phyloP scores from a whole-genome alignment of 352 stramenopile species.

The Phytophthora pluvialis region DNA sequence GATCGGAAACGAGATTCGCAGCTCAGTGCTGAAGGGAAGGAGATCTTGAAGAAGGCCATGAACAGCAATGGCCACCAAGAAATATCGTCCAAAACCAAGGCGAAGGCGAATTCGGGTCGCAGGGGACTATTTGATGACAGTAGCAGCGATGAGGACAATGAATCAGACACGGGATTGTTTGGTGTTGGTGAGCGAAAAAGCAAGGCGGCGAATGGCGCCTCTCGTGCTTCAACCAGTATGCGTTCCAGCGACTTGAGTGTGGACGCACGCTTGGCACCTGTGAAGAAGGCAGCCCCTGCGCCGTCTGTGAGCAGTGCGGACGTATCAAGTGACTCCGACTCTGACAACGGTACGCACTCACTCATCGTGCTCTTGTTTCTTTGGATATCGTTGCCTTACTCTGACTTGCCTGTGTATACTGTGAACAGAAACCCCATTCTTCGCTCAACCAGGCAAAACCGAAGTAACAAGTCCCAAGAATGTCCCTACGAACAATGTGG shows the following conservation, averaged over 20 bases:
- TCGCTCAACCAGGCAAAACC: constrained; percentile 25
- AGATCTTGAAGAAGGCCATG: constrained; percentile 76
- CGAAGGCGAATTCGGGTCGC: constrained; percentile 40
- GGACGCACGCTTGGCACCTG: constrained; percentile 7
- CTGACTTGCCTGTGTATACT: constrained; percentile 19
- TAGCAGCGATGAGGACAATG: constrained; percentile 57
- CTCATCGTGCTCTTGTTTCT: background rate
- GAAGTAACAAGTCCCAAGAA: constrained; percentile 29
- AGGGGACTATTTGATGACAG: constrained; percentile 87
- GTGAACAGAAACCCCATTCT: constrained; percentile 32
- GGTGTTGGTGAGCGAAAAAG: constrained; percentile 34
- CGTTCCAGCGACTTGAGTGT: constrained; percentile 33
- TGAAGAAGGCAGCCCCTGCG: constrained; percentile 18
- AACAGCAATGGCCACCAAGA: constrained; percentile 26
- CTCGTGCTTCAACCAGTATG: constrained; percentile 18
- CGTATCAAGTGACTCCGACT: constrained; percentile 41
- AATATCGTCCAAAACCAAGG: constrained; percentile 27
- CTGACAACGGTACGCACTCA: constrained; percentile 32
- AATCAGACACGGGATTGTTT: constrained; percentile 61
- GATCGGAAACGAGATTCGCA: constrained; percentile 75
- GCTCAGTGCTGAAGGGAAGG: constrained; percentile 79
- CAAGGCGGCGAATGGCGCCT: constrained; percentile 21
- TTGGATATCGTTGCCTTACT: background rate
- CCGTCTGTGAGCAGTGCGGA: constrained; percentile 31
- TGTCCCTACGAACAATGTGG: constrained; percentile 25